These are phyloP conservation scores for Epichloe elymi DNA, from an alignment of 2,329 filamentous ascomycete species.

Conservation along the genomic window DNA sequence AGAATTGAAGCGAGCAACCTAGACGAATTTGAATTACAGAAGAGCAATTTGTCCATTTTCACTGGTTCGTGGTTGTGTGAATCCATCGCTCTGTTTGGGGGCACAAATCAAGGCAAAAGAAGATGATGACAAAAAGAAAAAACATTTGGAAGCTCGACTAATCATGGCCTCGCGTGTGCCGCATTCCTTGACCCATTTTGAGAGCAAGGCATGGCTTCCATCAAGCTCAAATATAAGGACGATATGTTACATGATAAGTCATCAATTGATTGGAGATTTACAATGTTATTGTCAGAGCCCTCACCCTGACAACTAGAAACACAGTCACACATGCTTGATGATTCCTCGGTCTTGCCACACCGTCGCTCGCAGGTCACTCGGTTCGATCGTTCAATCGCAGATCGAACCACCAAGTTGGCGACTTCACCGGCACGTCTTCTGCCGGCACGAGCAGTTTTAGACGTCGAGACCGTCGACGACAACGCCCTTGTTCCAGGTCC, in stretches of 20 bases:
- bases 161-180: too few relatives aligned
- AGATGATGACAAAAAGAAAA: too few relatives aligned
- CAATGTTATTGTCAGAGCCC: too few relatives aligned
- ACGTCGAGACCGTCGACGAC: slow-evolving; percentile 79
- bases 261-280: slow-evolving; percentile 4
- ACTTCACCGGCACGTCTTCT: slow-evolving; percentile 8
- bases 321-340: slow-evolving; percentile 1
- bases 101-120: too few relatives aligned
- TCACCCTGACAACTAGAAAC: too few relatives aligned
- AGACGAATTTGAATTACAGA: neutral
- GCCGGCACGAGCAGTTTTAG: slow-evolving; percentile 29
- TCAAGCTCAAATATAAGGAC: too few relatives aligned
- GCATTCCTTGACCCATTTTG: too few relatives aligned
- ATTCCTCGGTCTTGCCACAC: slow-evolving; percentile 2
- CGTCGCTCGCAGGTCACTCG: neutral
- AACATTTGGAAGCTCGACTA: too few relatives aligned
- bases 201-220: too few relatives aligned
- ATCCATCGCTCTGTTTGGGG: too few relatives aligned
- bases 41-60: too few relatives aligned
- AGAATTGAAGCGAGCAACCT: slow-evolving; percentile 6
- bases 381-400: neutral
- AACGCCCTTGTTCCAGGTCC: slow-evolving; percentile 75
- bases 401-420: neutral
- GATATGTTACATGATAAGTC: neutral
- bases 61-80: too few relatives aligned